phyloP scores from a whole-genome alignment of 2,329 filamentous ascomycete species.

The Eutypa lata region DNA sequence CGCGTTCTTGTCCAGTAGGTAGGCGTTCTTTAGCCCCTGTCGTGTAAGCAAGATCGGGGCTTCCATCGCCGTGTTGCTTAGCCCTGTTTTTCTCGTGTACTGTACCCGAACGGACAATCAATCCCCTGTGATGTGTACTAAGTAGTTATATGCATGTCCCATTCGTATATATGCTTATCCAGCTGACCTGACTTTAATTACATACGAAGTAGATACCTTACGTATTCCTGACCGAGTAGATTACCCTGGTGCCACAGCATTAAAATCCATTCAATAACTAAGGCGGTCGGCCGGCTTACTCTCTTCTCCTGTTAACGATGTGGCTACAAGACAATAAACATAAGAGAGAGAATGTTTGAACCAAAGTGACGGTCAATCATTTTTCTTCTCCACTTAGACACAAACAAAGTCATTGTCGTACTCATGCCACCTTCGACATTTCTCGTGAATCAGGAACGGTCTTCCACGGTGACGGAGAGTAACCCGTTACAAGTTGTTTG shows the following conservation, averaged over 20 bases:
- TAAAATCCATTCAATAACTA: background rate
- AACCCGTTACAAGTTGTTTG: slow-evolving; percentile 32
- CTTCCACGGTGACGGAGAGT: background rate
- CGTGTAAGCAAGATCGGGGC: background rate
- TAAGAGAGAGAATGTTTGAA: background rate
- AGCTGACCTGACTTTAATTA: too few species aligned
- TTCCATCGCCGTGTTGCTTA: background rate
- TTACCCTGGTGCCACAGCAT: too few species aligned
- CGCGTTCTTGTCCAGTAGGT: too few species aligned
- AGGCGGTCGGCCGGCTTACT: background rate
- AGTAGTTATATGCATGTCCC: background rate
- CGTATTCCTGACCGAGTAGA: too few species aligned
- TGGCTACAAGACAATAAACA: background rate
- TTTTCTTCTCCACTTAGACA: background rate
- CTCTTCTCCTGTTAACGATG: background rate
- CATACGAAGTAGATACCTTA: too few species aligned
- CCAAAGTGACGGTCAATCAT: background rate
- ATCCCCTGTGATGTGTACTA: too few species aligned
- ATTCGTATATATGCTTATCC: too few species aligned
- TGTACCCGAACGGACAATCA: too few species aligned
- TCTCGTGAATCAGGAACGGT: background rate
- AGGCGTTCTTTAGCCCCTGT: too few species aligned
- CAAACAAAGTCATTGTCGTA: background rate
- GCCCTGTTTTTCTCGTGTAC: background rate
- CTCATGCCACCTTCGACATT: background rate